These are phyloP conservation scores for Pyrenochaeta sp. DNA, from an alignment of 2,329 filamentous ascomycete genomes.

Conservation along the genomic window DNA sequence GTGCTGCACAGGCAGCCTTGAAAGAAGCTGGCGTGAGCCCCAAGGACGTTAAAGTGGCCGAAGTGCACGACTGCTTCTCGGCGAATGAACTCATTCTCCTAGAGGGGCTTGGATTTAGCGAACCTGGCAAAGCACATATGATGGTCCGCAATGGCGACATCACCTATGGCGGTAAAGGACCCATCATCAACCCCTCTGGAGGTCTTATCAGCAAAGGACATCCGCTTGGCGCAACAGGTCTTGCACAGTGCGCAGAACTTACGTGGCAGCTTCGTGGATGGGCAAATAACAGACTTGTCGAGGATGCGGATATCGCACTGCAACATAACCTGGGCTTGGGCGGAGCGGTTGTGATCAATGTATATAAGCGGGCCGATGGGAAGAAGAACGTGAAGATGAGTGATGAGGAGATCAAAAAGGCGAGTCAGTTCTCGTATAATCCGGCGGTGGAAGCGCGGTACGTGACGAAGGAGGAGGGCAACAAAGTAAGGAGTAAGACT, in stretches of 20 bases:
- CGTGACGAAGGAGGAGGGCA: constrained; percentile 79
- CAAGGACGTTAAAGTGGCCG: constrained; percentile 80
- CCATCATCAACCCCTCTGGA: constrained; percentile 90
- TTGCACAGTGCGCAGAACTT: constrained; percentile 93
- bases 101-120: constrained; percentile 80
- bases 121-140: constrained; percentile 86
- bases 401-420: constrained; percentile 69
- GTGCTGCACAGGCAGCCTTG: constrained; percentile 73
- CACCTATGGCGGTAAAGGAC: constrained; percentile 78
- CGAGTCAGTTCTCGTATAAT: constrained; percentile 82
- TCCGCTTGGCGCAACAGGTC: constrained; percentile 87
- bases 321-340: constrained; percentile 95
- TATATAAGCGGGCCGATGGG: constrained; percentile 86
- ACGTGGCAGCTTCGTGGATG: constrained; percentile 95
- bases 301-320: constrained; percentile 73
- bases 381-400: constrained; percentile 67
- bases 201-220: constrained; percentile 95
- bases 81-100: constrained; percentile 91
- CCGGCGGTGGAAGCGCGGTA: constrained; percentile 88
- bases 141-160: constrained; percentile 87
- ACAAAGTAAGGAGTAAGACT: constrained; percentile 74
- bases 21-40: constrained; percentile 73
- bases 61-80: constrained; percentile 96
- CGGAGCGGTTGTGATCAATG: constrained; percentile 86
- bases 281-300: constrained; percentile 85